Evolutionary conservation across 23 red algal genomes (phyloP), one percentile per base, ranked within the genome.

Genomic region (Gracilaria vermiculophylla): DNA sequence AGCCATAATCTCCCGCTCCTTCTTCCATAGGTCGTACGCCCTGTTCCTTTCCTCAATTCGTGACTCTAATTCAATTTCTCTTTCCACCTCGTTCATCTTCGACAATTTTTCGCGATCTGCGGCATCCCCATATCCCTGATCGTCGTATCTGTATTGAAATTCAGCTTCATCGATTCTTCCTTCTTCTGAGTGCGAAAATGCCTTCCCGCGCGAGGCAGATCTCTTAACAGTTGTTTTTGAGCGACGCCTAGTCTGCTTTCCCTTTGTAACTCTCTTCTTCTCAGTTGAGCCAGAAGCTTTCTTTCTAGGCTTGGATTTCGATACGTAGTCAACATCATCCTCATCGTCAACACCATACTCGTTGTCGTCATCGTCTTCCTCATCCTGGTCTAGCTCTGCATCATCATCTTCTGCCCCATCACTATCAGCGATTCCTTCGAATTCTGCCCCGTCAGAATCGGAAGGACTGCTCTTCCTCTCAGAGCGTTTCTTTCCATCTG

Each of bases 291-390:
- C 32, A 33, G 75, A 57, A 31, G 73, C 11, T 20, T 71, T 81
- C 76, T 48, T 66, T 57, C 55, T 72, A 6, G 43, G 47, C 11
- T 81, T 70, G 35, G 36, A 50, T 64, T 80, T 91, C 29, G 61
- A 69, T 45, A 50, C 9, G 45, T 81, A 91, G 49, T 80, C 87
- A 31, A 70, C 75, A 15, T 69, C 73, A 49, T 80, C 52, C 12
- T 69, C 75, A 28, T 89, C 70, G 20, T 77, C 51, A 29, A 72
- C 48, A 15, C 58, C 87, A 25, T 64, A 80, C 43, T 91, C 87
- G 39, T 91, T 57, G 64, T 91, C 87, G 35, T 80, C 73, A 40
- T 70, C 87, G 41, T 91, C 87, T 0, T 91, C 87, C 15, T 91
- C 87, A 29, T 66, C 53, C 9, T 55, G 47, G 45, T 84, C 58